A percentile compares a stretch with the other conserved stretches of the same genome.
phyloP scores from a whole-genome alignment of 345 rosid genomes.

The Aethionema arabicum region DNA sequence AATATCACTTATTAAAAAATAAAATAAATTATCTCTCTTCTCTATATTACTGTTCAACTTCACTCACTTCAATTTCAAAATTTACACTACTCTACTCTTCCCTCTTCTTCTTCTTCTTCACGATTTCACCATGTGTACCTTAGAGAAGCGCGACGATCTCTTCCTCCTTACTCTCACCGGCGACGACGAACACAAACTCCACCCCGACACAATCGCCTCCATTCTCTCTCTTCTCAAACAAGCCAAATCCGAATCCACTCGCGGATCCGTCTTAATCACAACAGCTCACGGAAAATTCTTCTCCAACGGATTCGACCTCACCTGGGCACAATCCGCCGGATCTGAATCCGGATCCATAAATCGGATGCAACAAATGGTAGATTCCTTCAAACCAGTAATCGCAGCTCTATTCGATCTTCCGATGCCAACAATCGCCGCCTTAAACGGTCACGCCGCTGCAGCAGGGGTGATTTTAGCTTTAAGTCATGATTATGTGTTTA shows the following conservation, averaged over 20 bases:
- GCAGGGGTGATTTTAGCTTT: constrained; percentile 65
- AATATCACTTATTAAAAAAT: too few species aligned
- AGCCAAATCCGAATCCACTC: constrained; percentile 55
- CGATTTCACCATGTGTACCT: constrained; percentile 49
- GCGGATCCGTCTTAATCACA: constrained; percentile 69
- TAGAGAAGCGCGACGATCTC: constrained; percentile 57
- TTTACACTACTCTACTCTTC: neutral
- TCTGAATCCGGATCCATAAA: constrained; percentile 32
- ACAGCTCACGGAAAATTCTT: constrained; percentile 70
- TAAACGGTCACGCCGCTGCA: constrained; percentile 84
- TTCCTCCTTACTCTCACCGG: constrained; percentile 67
- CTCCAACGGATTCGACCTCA: constrained; percentile 80
- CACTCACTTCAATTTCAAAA: too few species aligned
- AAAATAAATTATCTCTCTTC: too few species aligned
- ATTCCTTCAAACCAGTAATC: constrained; percentile 46
- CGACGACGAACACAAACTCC: constrained; percentile 59
- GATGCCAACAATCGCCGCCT: constrained; percentile 78
- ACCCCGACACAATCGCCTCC: constrained; percentile 47
- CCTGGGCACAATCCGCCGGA: constrained; percentile 68
- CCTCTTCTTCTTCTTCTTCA: neutral
- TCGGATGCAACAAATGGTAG: constrained; percentile 60
- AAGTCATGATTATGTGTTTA: constrained; percentile 66
- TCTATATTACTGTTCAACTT: too few species aligned
- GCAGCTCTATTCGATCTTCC: constrained; percentile 63
- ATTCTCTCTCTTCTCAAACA: constrained; percentile 50